Conservation (phyloP, 352 stramenopile species). For the Phytopythium helicoides region DNA sequence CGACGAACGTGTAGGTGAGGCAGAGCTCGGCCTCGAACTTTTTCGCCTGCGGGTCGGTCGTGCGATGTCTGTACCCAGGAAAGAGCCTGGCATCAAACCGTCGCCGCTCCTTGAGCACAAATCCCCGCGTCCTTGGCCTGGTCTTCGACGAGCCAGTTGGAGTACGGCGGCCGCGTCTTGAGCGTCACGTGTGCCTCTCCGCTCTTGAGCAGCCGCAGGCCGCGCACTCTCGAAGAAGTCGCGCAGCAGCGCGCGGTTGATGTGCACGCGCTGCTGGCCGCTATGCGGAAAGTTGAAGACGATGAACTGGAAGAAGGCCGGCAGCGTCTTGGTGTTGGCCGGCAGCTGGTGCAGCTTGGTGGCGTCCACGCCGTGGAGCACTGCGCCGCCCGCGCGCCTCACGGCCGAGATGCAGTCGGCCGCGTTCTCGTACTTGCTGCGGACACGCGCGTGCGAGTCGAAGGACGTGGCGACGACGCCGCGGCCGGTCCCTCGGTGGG, state of each 20-base stretch:
- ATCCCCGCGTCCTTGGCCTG: slow-evolving; percentile 63
- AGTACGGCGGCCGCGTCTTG: slow-evolving; percentile 85
- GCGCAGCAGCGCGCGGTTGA: slow-evolving; percentile 75
- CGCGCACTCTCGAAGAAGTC: slow-evolving; percentile 87
- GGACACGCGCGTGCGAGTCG: slow-evolving; percentile 62
- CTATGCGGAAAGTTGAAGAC: slow-evolving; percentile 91
- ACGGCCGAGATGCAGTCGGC: slow-evolving; percentile 65
- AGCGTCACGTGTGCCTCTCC: slow-evolving; percentile 85
- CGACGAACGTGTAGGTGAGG: slow-evolving; percentile 85
- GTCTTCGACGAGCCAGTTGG: slow-evolving; percentile 86
- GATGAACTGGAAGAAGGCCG: slow-evolving; percentile 75
- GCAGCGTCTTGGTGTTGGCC: slow-evolving; percentile 15
- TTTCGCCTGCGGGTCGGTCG: slow-evolving; percentile 83
- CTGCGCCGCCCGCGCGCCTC: slow-evolving; percentile 28
- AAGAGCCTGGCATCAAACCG: slow-evolving; percentile 75
- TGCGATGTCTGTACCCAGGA: slow-evolving; percentile 85
- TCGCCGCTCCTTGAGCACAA: slow-evolving; percentile 75
- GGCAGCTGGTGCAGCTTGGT: slow-evolving; percentile 70
- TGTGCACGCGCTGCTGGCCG: slow-evolving; percentile 84
- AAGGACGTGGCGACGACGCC: slow-evolving; percentile 76
- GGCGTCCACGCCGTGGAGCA: slow-evolving; percentile 80
- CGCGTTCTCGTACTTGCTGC: slow-evolving; percentile 79
- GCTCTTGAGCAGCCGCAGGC: slow-evolving; percentile 38
- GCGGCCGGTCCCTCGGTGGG: slow-evolving; percentile 53
- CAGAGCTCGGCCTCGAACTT: slow-evolving; percentile 81